A percentile compares a stretch with the other conserved stretches of the same genome.
These are phyloP conservation scores for Penicillium oxalicum DNA, from an alignment of 2,329 filamentous ascomycete genomes.

Conservation along the genomic window DNA sequence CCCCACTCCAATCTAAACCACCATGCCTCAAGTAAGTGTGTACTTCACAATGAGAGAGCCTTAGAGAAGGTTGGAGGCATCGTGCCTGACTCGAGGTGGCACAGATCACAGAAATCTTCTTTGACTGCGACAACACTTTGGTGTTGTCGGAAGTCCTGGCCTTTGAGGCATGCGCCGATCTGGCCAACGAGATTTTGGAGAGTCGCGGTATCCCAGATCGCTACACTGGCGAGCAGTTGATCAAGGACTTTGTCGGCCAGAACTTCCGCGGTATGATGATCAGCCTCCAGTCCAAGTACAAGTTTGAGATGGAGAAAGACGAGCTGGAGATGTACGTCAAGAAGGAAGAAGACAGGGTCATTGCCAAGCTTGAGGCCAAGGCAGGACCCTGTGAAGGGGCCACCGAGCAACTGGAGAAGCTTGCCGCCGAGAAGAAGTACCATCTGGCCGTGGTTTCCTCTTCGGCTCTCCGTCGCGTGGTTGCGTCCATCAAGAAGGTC, in stretches of 20 bases:
- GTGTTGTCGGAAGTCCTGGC: slow-evolving; percentile 85
- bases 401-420: slow-evolving; percentile 59
- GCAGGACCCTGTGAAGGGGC: slow-evolving; percentile 64
- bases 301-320: slow-evolving; percentile 61
- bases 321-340: slow-evolving; percentile 70
- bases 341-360: slow-evolving; percentile 76
- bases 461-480: slow-evolving; percentile 70
- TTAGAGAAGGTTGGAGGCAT: slow-evolving; percentile 5
- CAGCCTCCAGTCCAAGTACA: slow-evolving; percentile 67
- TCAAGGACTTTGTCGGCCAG: slow-evolving; percentile 83
- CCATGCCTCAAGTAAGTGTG: slow-evolving; percentile 32
- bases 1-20: slow-evolving; percentile 9
- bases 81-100: slow-evolving; percentile 14
- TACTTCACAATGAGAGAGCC: neutral
- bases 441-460: slow-evolving; percentile 74
- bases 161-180: slow-evolving; percentile 83
- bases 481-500: slow-evolving; percentile 72
- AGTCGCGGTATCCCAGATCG: slow-evolving; percentile 57
- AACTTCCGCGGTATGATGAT: slow-evolving; percentile 92
- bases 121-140: slow-evolving; percentile 81
- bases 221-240: slow-evolving; percentile 73
- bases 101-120: slow-evolving; percentile 65
- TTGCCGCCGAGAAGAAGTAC: slow-evolving; percentile 60
- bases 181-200: slow-evolving; percentile 79
- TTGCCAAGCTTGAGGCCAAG: slow-evolving; percentile 66